Evolutionary conservation across 2,329 filamentous ascomycete genomes (phyloP).

Genomic region (Xylariaceae sp.): DNA sequence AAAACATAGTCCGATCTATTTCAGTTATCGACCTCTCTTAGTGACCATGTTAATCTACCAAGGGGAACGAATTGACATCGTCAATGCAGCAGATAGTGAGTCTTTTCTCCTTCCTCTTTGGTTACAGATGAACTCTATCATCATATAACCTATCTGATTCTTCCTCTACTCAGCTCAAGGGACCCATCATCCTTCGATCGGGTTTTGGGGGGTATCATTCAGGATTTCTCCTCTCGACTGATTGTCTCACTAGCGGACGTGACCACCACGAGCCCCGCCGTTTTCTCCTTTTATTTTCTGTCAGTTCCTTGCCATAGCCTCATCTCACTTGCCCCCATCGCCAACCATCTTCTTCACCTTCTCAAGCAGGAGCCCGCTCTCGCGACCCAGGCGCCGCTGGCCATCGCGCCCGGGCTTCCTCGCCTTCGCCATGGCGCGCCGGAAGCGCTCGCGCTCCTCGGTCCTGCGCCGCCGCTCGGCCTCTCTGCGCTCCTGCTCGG

Average conservation of each 20-base stretch:
- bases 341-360: slow-evolving; percentile 77
- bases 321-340: slow-evolving; percentile 32
- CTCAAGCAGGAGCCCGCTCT: slow-evolving; percentile 78
- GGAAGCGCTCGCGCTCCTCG: slow-evolving; percentile 68
- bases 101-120: no score
- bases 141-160: background rate
- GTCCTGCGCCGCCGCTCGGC: slow-evolving; percentile 69
- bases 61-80: background rate
- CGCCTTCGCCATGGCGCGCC: slow-evolving; percentile 75
- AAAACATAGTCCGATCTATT: no score
- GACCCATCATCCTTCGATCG: no score
- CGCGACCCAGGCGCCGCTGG: slow-evolving; percentile 79
- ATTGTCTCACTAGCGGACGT: background rate
- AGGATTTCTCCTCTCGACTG: background rate
- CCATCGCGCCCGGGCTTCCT: slow-evolving; percentile 72
- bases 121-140: no score
- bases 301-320: background rate
- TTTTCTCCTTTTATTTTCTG: background rate
- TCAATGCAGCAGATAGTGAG: background rate
- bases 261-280: background rate
- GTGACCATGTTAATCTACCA: no score
- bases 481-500: slow-evolving; percentile 54
- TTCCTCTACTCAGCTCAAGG: no score
- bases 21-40: no score
- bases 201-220: slow-evolving; percentile 14